phyloP scores from a whole-genome alignment of 495 filamentous ascomycete species.

The Lepidopterella palustris region DNA sequence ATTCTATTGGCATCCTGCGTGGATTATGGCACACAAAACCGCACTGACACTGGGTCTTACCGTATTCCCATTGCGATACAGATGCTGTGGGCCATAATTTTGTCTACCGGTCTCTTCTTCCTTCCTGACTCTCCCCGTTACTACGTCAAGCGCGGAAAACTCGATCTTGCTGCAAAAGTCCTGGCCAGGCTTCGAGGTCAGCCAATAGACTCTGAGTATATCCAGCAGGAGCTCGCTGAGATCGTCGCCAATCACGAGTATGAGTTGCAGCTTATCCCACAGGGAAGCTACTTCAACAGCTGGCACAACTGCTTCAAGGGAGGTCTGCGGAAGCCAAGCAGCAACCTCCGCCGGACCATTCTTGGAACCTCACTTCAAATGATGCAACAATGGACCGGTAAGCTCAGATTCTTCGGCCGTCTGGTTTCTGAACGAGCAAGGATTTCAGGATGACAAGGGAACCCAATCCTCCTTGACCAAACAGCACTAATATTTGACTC shows the following conservation, averaged over 20 bases:
- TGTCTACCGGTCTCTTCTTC: constrained; percentile 60
- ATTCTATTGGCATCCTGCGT: constrained; percentile 67
- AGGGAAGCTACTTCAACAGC: constrained; percentile 49
- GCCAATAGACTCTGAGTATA: constrained; percentile 50
- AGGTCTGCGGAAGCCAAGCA: constrained; percentile 50
- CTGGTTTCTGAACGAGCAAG: too few relatives aligned
- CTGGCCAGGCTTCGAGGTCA: constrained; percentile 62
- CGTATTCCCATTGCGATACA: constrained; percentile 75
- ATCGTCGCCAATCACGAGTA: constrained; percentile 71
- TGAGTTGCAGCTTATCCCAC: constrained; percentile 57
- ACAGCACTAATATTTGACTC: too few relatives aligned
- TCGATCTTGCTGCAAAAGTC: constrained; percentile 54
- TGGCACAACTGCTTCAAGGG: constrained; percentile 63
- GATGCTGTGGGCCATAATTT: constrained; percentile 69
- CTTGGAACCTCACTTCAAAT: constrained; percentile 66
- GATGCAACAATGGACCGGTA: constrained; percentile 70
- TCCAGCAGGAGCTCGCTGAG: constrained; percentile 62
- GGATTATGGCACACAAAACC: constrained; percentile 56
- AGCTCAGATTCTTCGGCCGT: constrained; percentile 89
- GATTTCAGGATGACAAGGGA: too few relatives aligned
- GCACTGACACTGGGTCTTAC: constrained; percentile 58
- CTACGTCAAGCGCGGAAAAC: constrained; percentile 61
- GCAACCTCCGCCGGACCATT: constrained; percentile 63
- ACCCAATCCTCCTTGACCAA: too few relatives aligned
- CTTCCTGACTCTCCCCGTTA: constrained; percentile 78